Evolutionary conservation across 805 yeast genomes (phyloP).

Genomic region (Ogataea saltuana): DNA sequence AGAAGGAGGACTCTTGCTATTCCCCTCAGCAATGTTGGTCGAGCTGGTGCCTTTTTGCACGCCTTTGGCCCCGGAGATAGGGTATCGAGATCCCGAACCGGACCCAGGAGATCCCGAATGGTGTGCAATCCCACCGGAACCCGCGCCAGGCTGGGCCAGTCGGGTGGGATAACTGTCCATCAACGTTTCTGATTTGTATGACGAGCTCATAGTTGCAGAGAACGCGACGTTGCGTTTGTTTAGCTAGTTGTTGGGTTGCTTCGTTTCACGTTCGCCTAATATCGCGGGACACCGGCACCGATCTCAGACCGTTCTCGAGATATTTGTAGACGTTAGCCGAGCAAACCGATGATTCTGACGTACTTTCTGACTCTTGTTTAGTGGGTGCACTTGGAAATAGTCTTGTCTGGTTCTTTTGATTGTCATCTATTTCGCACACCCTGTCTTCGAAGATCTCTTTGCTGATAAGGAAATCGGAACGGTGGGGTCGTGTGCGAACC

Average conservation of each 20-base stretch:
- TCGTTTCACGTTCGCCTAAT: neutral
- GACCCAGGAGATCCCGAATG: neutral
- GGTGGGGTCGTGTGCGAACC: constrained; percentile 2
- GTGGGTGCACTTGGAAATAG: no score
- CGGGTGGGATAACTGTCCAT: constrained; percentile 1
- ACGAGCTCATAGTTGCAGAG: neutral
- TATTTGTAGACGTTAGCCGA: neutral
- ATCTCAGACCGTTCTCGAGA: neutral
- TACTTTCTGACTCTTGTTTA: no score
- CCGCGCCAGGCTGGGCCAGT: constrained; percentile 1
- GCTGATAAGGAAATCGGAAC: constrained; percentile 6
- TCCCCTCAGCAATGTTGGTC: constrained; percentile 21
- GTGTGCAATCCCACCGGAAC: no score
- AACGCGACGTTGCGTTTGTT: neutral
- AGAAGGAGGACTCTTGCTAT: constrained; percentile 27
- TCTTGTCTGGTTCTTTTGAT: no score
- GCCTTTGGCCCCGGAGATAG: neutral
- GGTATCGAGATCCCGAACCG: no score
- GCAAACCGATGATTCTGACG: no score
- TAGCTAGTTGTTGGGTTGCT: neutral
- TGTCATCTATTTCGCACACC: neutral
- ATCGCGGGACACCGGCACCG: constrained; percentile 5
- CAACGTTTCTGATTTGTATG: constrained; percentile 1
- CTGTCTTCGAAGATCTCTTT: neutral
- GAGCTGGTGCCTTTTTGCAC: no score